Evolutionary conservation across 208 protist genomes (phyloP), one percentile per base, ranked within the genome.

Genomic region (Lotmaria passim): DNA sequence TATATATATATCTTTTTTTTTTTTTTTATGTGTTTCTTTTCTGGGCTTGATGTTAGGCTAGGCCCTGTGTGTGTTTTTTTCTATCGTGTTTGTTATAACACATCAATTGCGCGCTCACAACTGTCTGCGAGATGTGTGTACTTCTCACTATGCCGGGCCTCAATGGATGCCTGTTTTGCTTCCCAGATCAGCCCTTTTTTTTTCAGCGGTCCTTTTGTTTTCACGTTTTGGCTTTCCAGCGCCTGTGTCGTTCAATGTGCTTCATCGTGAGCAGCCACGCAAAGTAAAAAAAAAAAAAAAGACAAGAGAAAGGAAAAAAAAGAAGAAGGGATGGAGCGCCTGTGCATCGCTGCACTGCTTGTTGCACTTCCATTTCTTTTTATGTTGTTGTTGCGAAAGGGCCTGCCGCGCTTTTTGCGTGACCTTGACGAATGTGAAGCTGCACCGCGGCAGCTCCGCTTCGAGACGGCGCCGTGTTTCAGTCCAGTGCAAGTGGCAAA

Each of bases 191-290:
- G n/a, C n/a, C n/a, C n/a, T 7, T 44, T 44, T 60, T 33, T 30
- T 41, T 50, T 47, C 23, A 19, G 17, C 3, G 6, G 24, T 58
- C 7, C 26, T 58, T 56, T 56, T 21, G 15, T 33, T 7, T 53
- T 53, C 23, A 11, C 14, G 12, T 65, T 65, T 28, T 33, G 14
- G 59, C 44, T 66, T 52, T 66, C 28, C 41, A 41, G 7, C 55
- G 60, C 33, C 55, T 66, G 41, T 66, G 8, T 3, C 10, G 24
- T 24, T 39, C 14, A n/a, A 23, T 5, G 28, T 43, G 43, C 34
- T 26, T 31, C 19, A 31, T 4, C 10, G 8, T 30, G 33, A 43
- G 19, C 34, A 31, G 8, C 33, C 41, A 24, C 23, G 41, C 60
- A 41, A 55, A 39, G 19, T 7, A 52, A 53, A 39, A 0, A 15